Conservation (phyloP, 306 rosid species). For the Quercus mongolica region DNA sequence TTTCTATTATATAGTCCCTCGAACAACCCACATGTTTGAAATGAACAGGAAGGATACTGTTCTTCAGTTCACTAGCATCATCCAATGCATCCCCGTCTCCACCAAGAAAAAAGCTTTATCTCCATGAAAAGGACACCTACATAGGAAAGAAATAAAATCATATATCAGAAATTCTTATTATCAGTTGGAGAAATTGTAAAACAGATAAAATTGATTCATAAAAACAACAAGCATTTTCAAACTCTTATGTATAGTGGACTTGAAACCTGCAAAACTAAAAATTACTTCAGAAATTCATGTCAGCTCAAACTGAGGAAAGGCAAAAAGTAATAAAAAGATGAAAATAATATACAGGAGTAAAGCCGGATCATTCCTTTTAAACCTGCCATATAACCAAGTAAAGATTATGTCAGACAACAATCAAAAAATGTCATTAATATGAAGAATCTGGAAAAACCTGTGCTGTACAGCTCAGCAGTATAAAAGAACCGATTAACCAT, state of each 20-base stretch:
- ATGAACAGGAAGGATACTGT: background rate
- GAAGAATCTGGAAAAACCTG: background rate
- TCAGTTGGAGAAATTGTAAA: background rate
- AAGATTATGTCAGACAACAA: constrained; percentile 19
- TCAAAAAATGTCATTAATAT: constrained; percentile 17
- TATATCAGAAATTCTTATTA: constrained; percentile 14
- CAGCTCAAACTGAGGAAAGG: constrained; percentile 16
- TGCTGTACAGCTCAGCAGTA: background rate
- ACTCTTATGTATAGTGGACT: constrained; percentile 48
- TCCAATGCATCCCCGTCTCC: constrained; percentile 16
- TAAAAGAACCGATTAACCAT: background rate
- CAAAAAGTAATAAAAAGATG: constrained; percentile 19
- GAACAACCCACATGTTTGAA: background rate
- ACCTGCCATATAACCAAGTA: constrained; percentile 33
- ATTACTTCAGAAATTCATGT: constrained; percentile 34
- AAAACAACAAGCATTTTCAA: constrained; percentile 28
- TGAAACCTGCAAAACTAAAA: constrained; percentile 65
- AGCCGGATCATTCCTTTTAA: constrained; percentile 28
- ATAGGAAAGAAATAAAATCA: constrained; percentile 7
- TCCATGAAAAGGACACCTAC: constrained; percentile 18
- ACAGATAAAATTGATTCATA: background rate
- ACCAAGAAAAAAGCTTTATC: background rate
- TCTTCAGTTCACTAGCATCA: constrained; percentile 8
- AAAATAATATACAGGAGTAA: constrained; percentile 1
- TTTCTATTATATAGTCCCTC: background rate